phyloP scores from a whole-genome alignment of 805 yeast species.

The Yamadazyma kitorensis region DNA sequence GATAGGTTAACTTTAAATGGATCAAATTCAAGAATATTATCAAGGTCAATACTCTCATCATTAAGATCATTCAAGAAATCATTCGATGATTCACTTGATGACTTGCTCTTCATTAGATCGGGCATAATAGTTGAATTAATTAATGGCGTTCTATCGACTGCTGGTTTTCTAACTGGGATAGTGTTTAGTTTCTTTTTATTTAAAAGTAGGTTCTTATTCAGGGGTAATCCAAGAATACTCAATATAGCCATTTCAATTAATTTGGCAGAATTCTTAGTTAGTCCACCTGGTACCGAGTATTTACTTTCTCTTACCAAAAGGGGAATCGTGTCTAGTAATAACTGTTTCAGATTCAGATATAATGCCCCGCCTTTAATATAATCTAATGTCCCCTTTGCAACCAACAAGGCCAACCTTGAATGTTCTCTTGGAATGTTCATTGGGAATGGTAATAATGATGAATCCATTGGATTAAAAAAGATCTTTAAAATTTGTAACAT shows the following conservation, averaged over 20 bases:
- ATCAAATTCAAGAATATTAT: conserved; percentile 32
- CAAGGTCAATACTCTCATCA: conserved; percentile 15
- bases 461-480: conserved; percentile 32
- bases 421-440: conserved; percentile 59
- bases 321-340: conserved; percentile 49
- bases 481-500: conserved; percentile 51
- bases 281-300: conserved; percentile 57
- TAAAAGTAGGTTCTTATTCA: conserved; percentile 16
- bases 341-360: conserved; percentile 62
- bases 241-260: conserved; percentile 59
- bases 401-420: conserved; percentile 60
- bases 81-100: neutral
- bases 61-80: neutral
- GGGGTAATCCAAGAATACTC: conserved; percentile 55
- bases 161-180: conserved; percentile 21
- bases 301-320: conserved; percentile 51
- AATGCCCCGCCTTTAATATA: conserved; percentile 81
- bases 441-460: conserved; percentile 60
- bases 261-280: conserved; percentile 55
- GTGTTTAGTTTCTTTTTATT: conserved; percentile 15
- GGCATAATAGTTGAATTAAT: too few relatives aligned
- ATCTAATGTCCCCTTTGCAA: conserved; percentile 75
- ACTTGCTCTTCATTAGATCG: too few relatives aligned
- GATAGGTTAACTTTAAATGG: conserved; percentile 34
- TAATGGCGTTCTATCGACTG: conserved; percentile 20